These are phyloP conservation scores for Scorias spongiosa DNA, from an alignment of 2,329 filamentous ascomycete genomes.

Conservation along the genomic window DNA sequence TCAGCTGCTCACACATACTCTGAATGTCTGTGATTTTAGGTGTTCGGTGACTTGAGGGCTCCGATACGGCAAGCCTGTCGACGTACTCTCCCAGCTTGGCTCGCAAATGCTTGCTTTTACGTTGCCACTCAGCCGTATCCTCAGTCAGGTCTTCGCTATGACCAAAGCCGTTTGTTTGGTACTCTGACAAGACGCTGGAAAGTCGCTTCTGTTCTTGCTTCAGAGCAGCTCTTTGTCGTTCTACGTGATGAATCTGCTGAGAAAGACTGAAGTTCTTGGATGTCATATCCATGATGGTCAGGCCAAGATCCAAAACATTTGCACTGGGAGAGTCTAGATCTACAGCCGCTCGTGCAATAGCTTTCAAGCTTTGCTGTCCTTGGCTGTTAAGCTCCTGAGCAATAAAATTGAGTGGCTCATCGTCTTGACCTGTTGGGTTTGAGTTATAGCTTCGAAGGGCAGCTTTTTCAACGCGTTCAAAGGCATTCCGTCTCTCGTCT, in stretches of 20 bases:
- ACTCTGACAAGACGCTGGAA: constrained; percentile 8
- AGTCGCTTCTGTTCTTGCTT: constrained; percentile 11
- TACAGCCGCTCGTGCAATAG: neutral
- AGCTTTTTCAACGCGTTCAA: constrained; percentile 43
- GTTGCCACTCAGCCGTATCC: constrained; percentile 59
- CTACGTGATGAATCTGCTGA: constrained; percentile 12
- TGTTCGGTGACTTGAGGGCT: constrained; percentile 18
- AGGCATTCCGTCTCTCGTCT: constrained; percentile 50
- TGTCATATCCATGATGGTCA: constrained; percentile 22
- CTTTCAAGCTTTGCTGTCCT: neutral
- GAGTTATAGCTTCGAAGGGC: constrained; percentile 29
- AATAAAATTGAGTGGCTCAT: constrained; percentile 13
- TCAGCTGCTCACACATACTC: constrained; percentile 42
- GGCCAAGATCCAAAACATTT: constrained; percentile 22
- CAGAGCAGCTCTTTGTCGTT: constrained; percentile 12
- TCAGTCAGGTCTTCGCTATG: constrained; percentile 43
- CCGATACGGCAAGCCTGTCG: constrained; percentile 14
- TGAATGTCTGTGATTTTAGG: constrained; percentile 44
- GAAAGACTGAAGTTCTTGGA: constrained; percentile 12
- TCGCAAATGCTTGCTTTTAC: constrained; percentile 51
- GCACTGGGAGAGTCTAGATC: constrained; percentile 5
- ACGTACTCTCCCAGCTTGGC: constrained; percentile 52
- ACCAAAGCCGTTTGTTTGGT: constrained; percentile 19
- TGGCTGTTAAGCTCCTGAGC: neutral
- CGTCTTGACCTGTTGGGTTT: constrained; percentile 11